These are phyloP conservation scores for Gossypium aridum DNA, from an alignment of 441 rosid species.

Conservation along the genomic window DNA sequence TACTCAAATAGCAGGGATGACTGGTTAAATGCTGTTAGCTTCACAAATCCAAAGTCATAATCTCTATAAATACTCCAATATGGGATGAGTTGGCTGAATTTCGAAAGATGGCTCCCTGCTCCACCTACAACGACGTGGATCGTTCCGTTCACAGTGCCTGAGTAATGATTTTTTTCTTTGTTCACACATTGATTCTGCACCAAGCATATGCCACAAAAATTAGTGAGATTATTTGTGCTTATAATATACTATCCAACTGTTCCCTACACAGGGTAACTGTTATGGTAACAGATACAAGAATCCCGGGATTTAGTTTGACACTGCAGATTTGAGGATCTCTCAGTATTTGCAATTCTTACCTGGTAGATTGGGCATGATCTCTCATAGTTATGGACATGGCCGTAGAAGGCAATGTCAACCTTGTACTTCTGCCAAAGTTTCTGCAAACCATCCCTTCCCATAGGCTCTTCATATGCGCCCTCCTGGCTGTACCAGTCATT, in stretches of 20 bases:
- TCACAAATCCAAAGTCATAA: conserved; percentile 73
- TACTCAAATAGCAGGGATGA: conserved; percentile 77
- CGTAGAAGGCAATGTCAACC: conserved; percentile 89
- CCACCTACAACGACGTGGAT: conserved; percentile 90
- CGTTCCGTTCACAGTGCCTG: conserved; percentile 68
- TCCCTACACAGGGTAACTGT: background rate
- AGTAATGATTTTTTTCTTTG: conserved; percentile 42
- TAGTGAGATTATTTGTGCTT: background rate
- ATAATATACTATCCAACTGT: background rate
- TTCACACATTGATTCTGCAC: conserved; percentile 65
- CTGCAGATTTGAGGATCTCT: background rate
- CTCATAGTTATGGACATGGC: conserved; percentile 94
- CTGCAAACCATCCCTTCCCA: conserved; percentile 93
- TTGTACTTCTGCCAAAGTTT: conserved; percentile 92
- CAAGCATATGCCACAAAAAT: background rate
- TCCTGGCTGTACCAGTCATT: conserved; percentile 48
- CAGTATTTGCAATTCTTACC: conserved; percentile 29
- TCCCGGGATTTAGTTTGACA: background rate
- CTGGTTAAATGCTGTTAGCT: conserved; percentile 71
- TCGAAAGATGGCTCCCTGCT: conserved; percentile 65
- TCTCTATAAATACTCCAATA: conserved; percentile 76
- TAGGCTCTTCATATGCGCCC: conserved; percentile 83
- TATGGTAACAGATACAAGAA: background rate
- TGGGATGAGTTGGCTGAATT: conserved; percentile 41
- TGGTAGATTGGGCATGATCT: conserved; percentile 81